A percentile compares a stretch with the other conserved stretches of the same genome.
Evolutionary conservation across 345 rosid genomes (phyloP).

Genomic region (Tarenaya hassleriana): DNA sequence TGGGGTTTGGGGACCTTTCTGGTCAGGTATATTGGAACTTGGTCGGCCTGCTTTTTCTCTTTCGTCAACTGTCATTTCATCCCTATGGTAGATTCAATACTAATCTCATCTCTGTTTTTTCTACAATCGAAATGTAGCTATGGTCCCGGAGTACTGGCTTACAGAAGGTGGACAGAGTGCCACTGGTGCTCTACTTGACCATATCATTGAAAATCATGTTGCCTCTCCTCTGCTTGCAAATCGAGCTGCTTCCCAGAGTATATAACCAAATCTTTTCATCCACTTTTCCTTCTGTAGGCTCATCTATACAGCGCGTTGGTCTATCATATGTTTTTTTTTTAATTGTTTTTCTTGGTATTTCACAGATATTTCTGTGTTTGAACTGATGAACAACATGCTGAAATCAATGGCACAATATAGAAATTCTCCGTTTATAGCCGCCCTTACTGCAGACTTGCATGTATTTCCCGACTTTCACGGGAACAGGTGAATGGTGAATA

Average conservation of each 20-base stretch:
- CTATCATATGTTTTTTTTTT: too few relatives aligned
- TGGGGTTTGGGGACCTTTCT: slow-evolving; percentile 97
- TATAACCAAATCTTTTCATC: slow-evolving; percentile 11
- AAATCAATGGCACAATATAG: slow-evolving; percentile 47
- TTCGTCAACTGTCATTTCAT: not conserved
- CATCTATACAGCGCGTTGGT: not conserved
- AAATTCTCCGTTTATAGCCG: slow-evolving; percentile 71
- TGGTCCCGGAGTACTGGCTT: slow-evolving; percentile 94
- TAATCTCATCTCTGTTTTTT: slow-evolving; percentile 15
- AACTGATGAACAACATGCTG: slow-evolving; percentile 55
- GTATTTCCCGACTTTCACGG: slow-evolving; percentile 92
- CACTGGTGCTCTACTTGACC: slow-evolving; percentile 89
- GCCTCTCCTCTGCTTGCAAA: slow-evolving; percentile 89
- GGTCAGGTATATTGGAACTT: slow-evolving; percentile 69
- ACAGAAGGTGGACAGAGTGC: slow-evolving; percentile 99
- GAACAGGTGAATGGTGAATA: slow-evolving; percentile 50
- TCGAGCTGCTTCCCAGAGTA: slow-evolving; percentile 86
- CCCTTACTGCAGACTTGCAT: slow-evolving; percentile 70
- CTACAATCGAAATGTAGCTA: slow-evolving; percentile 34
- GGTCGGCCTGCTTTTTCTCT: slow-evolving; percentile 2
- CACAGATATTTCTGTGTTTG: slow-evolving; percentile 73
- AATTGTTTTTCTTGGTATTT: slow-evolving; percentile 20
- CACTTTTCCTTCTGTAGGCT: not conserved
- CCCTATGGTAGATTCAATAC: not conserved
- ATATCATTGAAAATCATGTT: slow-evolving; percentile 74